Conservation (phyloP, 306 rosid species). For the Casuarina equisetifolia region DNA sequence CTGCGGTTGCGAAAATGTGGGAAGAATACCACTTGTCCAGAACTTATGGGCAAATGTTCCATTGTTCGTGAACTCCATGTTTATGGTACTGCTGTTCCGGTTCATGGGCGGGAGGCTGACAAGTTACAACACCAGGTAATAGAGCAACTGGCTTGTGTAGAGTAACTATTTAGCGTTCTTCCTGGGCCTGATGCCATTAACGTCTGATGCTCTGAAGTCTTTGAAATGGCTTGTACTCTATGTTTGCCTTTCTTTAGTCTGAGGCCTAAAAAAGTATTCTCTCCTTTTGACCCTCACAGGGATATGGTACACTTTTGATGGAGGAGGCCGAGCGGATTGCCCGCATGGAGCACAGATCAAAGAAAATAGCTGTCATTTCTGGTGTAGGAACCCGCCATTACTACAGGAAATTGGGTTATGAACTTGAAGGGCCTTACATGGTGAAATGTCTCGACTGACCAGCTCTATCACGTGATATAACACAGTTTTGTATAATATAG, state of each 20-base stretch:
- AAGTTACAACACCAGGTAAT: conserved; percentile 97
- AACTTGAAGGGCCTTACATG: conserved; percentile 99
- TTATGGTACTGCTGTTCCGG: conserved; percentile 98
- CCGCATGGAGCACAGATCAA: conserved; percentile 72
- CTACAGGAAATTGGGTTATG: conserved; percentile 85
- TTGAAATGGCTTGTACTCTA: neutral
- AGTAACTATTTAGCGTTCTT: neutral
- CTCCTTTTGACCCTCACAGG: conserved; percentile 40
- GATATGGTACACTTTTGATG: conserved; percentile 96
- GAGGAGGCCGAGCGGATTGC: conserved; percentile 94
- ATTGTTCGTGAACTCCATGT: conserved; percentile 96
- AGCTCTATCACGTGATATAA: conserved; percentile 10
- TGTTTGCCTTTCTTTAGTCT: neutral
- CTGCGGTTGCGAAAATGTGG: conserved; percentile 87
- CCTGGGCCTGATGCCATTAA: neutral
- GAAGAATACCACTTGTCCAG: conserved; percentile 76
- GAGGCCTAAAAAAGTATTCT: neutral
- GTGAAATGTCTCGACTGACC: conserved; percentile 60
- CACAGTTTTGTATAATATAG: conserved; percentile 42
- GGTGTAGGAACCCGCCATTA: conserved; percentile 98
- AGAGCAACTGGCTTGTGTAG: neutral
- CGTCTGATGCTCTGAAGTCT: neutral
- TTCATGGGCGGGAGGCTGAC: conserved; percentile 91
- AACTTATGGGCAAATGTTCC: conserved; percentile 83
- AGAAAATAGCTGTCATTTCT: conserved; percentile 83